A percentile compares a stretch with the other conserved stretches of the same genome.
Evolutionary conservation across 768 basidiomycete genomes (phyloP).

Genomic region (Boletus reticulatus): DNA sequence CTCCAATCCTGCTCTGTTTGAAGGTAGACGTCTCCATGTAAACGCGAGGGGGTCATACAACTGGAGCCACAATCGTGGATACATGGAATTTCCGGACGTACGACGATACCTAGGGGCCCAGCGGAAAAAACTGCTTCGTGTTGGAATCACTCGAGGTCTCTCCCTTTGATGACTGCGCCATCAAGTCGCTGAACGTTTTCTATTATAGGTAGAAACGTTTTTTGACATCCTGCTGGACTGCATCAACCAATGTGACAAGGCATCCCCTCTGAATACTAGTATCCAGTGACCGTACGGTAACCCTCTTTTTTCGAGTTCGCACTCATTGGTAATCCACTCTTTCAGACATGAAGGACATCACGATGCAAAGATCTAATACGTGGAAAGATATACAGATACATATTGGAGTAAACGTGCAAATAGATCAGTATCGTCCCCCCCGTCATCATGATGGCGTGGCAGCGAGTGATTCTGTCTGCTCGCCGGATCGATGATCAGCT

Average conservation of each 20-base stretch:
- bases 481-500: too few relatives aligned
- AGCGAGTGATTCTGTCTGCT: too few relatives aligned
- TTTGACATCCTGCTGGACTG: slow-evolving; percentile 64
- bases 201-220: too few relatives aligned
- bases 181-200: slow-evolving; percentile 1
- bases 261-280: slow-evolving; percentile 54
- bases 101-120: slow-evolving; percentile 68
- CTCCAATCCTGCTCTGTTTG: slow-evolving; percentile 65
- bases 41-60: slow-evolving; percentile 59
- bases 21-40: slow-evolving; percentile 66
- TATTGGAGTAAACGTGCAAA: background rate
- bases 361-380: slow-evolving; percentile 7
- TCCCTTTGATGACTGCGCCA: background rate
- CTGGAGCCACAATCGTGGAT: slow-evolving; percentile 81
- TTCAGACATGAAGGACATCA: background rate
- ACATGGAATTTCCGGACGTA: slow-evolving; percentile 60
- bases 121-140: slow-evolving; percentile 76
- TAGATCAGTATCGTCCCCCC: too few relatives aligned
- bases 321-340: background rate
- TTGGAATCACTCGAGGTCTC: slow-evolving; percentile 59
- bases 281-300: too few relatives aligned
- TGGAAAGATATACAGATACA: background rate
- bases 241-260: slow-evolving; percentile 53
- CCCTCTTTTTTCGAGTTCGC: background rate
- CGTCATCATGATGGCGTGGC: too few relatives aligned